These are phyloP conservation scores for Plasmodiophora brassicae DNA, from an alignment of 208 protist genomes.

Conservation along the genomic window DNA sequence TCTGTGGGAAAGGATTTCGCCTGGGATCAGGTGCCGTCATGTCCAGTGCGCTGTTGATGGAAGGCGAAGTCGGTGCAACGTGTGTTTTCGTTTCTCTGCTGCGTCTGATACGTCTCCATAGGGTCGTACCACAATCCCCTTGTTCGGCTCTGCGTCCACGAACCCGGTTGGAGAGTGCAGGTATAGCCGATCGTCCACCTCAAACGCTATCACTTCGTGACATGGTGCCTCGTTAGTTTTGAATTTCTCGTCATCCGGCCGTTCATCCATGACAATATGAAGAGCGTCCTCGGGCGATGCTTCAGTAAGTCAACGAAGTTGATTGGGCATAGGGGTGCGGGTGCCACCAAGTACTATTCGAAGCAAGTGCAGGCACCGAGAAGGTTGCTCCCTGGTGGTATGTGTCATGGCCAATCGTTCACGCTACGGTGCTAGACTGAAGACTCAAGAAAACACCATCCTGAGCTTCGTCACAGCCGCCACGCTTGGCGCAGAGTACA, in stretches of 20 bases:
- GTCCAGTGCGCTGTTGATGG: neutral
- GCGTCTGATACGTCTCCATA: neutral
- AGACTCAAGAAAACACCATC: constrained; percentile 34
- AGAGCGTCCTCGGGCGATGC: neutral
- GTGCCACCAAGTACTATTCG: neutral
- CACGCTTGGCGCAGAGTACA: constrained; percentile 29
- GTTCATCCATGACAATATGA: constrained; percentile 6
- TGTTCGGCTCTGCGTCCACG: neutral
- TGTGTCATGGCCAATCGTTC: neutral
- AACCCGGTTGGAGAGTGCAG: neutral
- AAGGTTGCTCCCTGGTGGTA: neutral
- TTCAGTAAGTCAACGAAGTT: constrained; percentile 27
- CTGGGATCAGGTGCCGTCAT: neutral
- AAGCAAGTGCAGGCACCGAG: neutral
- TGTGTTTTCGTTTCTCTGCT: no score
- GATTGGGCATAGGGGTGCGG: neutral
- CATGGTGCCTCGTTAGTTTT: neutral
- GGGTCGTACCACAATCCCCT: neutral
- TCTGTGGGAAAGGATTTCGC: constrained; percentile 19
- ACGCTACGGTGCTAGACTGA: neutral
- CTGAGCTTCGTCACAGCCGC: constrained; percentile 22
- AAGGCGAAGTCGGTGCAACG: neutral
- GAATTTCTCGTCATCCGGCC: neutral
- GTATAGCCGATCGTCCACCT: neutral
- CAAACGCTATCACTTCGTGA: no score